Evolutionary conservation across 345 rosid species (phyloP), one percentile per base, ranked within the genome.

Genomic region (Pseudoturritis turrita): DNA sequence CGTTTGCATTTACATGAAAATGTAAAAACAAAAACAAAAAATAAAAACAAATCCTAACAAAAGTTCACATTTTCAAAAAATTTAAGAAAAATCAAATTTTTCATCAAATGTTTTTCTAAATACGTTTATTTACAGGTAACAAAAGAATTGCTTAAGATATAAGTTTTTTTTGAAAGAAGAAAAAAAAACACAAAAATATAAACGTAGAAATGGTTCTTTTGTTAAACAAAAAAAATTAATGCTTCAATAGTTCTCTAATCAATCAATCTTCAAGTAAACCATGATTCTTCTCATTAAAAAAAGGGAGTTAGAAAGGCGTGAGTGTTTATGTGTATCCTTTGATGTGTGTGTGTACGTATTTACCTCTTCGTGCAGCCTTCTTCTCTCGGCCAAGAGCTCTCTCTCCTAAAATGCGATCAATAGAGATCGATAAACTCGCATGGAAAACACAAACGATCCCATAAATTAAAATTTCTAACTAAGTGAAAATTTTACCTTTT

Each of bases 381-480:
- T 71, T 67, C 84, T 83, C 53, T 87, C 86, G 54, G 81, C 80
- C 62, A 54, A 53, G 73, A 88, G 73, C 21, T 61, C 58, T 47
- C 35, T 79, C 77, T 87, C 90, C 95, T 90, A 76, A 17, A 77
- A 73, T 29, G 12, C 7, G 26, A 31, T 21, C 25, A 55, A 40
- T 29, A 63, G 35, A 46, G 8, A 28, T 43, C 44, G 3, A 31
- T 50, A 10, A 65, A 58, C 5, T 55, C 7, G 28, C 4, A 58
- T 12, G 10, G 31, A n/a, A 12, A 25, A 59, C 22, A 59, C 3
- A 47, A 65, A 14, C 5, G 10, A 17, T 68, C 33, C 17, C 10
- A 39, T 13, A 22, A 11, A 8, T 10, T n/a, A 1, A 11, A 3
- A 17, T 3, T 59, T 21, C 6, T 68, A 33, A 68, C 36, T 39